A percentile compares a stretch with the other conserved stretches of the same genome.
phyloP scores from a whole-genome alignment of 1,284 basidiomycete species.

The Neonothopanus nambi region DNA sequence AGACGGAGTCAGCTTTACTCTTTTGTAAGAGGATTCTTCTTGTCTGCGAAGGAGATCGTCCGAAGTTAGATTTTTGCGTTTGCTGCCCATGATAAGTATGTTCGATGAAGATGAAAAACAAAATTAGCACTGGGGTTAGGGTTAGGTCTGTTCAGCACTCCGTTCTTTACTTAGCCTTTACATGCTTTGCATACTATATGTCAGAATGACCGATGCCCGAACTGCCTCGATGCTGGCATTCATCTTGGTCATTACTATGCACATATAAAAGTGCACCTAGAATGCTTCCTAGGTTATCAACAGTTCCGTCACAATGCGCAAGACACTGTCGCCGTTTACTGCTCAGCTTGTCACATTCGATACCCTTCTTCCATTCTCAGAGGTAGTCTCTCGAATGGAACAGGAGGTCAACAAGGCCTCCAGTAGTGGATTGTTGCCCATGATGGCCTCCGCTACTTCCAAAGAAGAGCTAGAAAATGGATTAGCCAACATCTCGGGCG shows the following conservation, averaged over 20 bases:
- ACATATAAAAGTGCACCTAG: neutral
- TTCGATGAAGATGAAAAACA: slow-evolving; percentile 2
- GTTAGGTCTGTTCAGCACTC: neutral
- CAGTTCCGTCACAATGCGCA: slow-evolving; percentile 23
- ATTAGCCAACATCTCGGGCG: slow-evolving; percentile 31
- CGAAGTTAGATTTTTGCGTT: slow-evolving; percentile 33
- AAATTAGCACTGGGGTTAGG: neutral
- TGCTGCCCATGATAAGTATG: slow-evolving; percentile 20
- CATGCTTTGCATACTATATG: neutral
- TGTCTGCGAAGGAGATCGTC: slow-evolving; percentile 39
- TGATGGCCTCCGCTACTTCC: slow-evolving; percentile 29
- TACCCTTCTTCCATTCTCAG: slow-evolving; percentile 38
- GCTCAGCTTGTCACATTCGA: slow-evolving; percentile 47
- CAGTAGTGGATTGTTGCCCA: slow-evolving; percentile 30
- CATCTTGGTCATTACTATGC: neutral
- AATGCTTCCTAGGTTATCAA: neutral
- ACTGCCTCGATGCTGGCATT: too few species aligned
- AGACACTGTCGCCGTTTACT: slow-evolving; percentile 34
- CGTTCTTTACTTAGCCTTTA: neutral
- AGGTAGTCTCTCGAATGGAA: slow-evolving; percentile 47
- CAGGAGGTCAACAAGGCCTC: slow-evolving; percentile 38
- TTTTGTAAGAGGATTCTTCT: slow-evolving; percentile 33
- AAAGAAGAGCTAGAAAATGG: slow-evolving; percentile 39
- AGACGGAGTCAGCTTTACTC: slow-evolving; percentile 20
- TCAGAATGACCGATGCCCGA: too few species aligned